Evolutionary conservation across 768 basidiomycete species (phyloP), one percentile per base, ranked within the genome.

Genomic region (Leccinum broughii): DNA sequence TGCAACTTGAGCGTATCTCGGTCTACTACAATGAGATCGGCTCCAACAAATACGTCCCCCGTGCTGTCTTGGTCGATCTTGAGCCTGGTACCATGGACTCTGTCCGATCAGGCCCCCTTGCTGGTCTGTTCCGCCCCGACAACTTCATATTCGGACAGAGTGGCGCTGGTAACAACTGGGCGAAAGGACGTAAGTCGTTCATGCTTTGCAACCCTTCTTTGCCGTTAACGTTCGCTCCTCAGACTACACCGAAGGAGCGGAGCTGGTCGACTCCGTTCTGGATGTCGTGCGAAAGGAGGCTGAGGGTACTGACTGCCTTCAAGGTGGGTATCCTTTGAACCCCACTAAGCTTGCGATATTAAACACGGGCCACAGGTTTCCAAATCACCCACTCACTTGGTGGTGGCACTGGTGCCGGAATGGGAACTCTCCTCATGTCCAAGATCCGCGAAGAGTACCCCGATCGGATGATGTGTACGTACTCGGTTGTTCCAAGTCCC

Each of bases 101-200:
- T 61, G 87, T 94, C 61, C 91, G 91, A 77, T 89, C 90, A 55
- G 92, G 93, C 55, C 92, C 93, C 67, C 85, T 96, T 57, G 95
- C 95, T 72, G 79, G 80, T 65, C 87, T 98, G 65, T 98, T 97
- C 92, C 89, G 93, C 69, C 95, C 95, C 39, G 95, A 97, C 80
- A 98, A 97, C 85, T 96, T 96, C 72, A 94, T 98, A 70, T 97
- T 95, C 66, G 96, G 95, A 58, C 96, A 98, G 78, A 94, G 88
- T 76, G 95, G 95, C 79, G 96, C 95, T 68, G 95, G 96, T 73
- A 98, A 99, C 87, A 98, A 98, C 82, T 98, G 97, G 97, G 96
- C 97, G 24, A 99, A 98, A 89, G 96, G 96, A 83, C 91, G 90
- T 94, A 72, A 85, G 93, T 90, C 41, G 4, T 49, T 56, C 22